These are phyloP conservation scores for Kluyveromyces siamensis DNA, from an alignment of 805 yeast species.

Conservation along the genomic window DNA sequence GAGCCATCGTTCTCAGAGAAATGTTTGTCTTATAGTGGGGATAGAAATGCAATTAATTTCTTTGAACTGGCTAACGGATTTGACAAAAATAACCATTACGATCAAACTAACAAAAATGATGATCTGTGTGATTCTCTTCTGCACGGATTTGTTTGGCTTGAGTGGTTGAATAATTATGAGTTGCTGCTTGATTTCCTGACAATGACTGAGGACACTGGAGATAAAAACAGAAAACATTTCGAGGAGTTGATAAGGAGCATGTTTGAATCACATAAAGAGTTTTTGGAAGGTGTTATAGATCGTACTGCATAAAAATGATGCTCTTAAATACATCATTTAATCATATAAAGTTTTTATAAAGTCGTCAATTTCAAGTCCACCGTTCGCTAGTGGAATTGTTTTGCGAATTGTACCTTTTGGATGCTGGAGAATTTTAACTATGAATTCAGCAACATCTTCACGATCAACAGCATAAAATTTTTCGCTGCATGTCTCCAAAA, in stretches of 20 bases:
- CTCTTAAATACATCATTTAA: neutral
- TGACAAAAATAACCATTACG: neutral
- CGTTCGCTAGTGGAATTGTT: slow-evolving; percentile 37
- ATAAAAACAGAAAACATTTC: neutral
- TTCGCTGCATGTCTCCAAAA: slow-evolving; percentile 12
- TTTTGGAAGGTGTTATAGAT: neutral
- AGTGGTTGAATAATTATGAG: slow-evolving; percentile 29
- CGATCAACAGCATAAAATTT: slow-evolving; percentile 31
- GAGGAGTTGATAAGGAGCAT: neutral
- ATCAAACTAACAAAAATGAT: slow-evolving; percentile 39
- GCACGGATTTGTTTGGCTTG: slow-evolving; percentile 45
- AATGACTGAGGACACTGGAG: slow-evolving; percentile 10
- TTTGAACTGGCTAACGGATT: neutral
- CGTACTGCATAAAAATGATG: neutral
- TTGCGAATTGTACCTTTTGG: slow-evolving; percentile 33
- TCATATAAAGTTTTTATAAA: slow-evolving; percentile 8
- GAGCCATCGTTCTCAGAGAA: neutral
- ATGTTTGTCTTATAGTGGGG: neutral
- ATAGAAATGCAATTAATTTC: neutral
- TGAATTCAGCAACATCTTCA: slow-evolving; percentile 47
- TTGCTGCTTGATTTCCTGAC: neutral
- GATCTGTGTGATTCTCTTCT: slow-evolving; percentile 59
- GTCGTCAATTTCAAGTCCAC: slow-evolving; percentile 27
- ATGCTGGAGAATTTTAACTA: slow-evolving; percentile 31
- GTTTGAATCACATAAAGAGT: neutral